Percentiles rank a stretch among this genome's conserved stretches.
These are phyloP conservation scores for Lachnellula suecica DNA, from an alignment of 2,329 filamentous ascomycete genomes.

Conservation along the genomic window DNA sequence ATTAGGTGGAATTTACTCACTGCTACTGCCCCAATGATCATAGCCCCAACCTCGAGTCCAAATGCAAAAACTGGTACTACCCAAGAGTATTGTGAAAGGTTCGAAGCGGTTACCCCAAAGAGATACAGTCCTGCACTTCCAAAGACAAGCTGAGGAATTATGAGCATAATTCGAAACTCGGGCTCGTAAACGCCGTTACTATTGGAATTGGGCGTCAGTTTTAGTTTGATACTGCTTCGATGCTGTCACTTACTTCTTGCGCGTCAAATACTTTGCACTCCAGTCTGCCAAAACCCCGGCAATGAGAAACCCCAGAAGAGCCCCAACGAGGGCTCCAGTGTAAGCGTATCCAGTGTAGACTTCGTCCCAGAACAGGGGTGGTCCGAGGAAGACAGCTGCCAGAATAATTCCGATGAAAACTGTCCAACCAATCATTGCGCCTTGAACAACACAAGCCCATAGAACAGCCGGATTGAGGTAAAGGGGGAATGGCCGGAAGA, in stretches of 20 bases:
- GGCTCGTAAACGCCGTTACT: constrained; percentile 83
- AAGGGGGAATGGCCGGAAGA: constrained; percentile 76
- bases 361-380: constrained; percentile 79
- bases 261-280: constrained; percentile 68
- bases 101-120: constrained; percentile 71
- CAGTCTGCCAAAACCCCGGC: constrained; percentile 73
- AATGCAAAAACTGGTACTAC: constrained; percentile 75
- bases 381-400: constrained; percentile 77
- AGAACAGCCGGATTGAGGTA: constrained; percentile 83
- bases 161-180: constrained; percentile 82
- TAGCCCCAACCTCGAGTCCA: constrained; percentile 66
- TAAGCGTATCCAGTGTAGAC: constrained; percentile 85
- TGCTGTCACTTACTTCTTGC: too few relatives aligned
- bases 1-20: background rate
- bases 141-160: constrained; percentile 78
- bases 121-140: constrained; percentile 80
- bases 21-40: background rate
- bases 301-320: constrained; percentile 73
- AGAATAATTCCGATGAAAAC: constrained; percentile 86
- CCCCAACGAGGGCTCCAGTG: constrained; percentile 81
- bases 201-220: too few relatives aligned
- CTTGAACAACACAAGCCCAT: constrained; percentile 79
- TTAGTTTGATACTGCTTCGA: too few relatives aligned
- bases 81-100: constrained; percentile 67
- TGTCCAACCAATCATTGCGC: constrained; percentile 91